Percentiles rank a stretch among this genome's conserved stretches.
phyloP scores from a whole-genome alignment of 257 asterid species.

The Parsonsia alboflavescens region DNA sequence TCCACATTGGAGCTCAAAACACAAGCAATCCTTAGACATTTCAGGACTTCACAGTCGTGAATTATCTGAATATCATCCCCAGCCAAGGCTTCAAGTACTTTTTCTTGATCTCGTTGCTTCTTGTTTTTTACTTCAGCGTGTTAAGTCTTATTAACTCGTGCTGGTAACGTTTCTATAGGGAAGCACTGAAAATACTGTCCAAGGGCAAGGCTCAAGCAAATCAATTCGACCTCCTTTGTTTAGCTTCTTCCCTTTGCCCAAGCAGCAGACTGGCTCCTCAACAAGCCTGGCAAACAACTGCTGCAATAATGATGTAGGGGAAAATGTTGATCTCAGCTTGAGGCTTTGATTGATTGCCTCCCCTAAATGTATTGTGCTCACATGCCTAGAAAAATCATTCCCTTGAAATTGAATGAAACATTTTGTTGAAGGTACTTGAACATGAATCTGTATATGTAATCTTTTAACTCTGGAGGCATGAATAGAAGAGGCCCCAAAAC shows the following conservation, averaged over 20 bases:
- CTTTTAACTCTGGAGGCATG: background rate
- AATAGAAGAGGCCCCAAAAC: background rate
- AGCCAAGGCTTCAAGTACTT: slow-evolving; percentile 16
- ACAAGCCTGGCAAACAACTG: slow-evolving; percentile 22
- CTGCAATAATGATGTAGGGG: slow-evolving; percentile 34
- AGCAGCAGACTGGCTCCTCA: slow-evolving; percentile 19
- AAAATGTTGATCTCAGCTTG: slow-evolving; percentile 63
- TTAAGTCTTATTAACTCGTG: slow-evolving; percentile 6
- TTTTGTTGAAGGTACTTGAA: background rate
- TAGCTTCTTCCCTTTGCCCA: slow-evolving; percentile 54
- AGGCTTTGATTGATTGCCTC: slow-evolving; percentile 33
- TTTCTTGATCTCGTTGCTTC: background rate
- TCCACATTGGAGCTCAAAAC: slow-evolving; percentile 21
- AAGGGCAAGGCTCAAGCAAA: slow-evolving; percentile 29
- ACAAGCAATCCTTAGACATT: slow-evolving; percentile 17
- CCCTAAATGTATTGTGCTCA: background rate
- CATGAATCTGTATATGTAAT: background rate
- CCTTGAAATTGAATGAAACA: background rate
- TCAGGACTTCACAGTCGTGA: slow-evolving; percentile 19
- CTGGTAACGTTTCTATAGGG: slow-evolving; percentile 33
- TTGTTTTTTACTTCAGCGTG: background rate
- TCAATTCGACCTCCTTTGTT: slow-evolving; percentile 25
- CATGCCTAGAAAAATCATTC: background rate
- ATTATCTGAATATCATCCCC: slow-evolving; percentile 24
- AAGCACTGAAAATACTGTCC: slow-evolving; percentile 22